Evolutionary conservation across 2,329 filamentous ascomycete species (phyloP), one percentile per base, ranked within the genome.

Genomic region (Emericellopsis cladophorae): DNA sequence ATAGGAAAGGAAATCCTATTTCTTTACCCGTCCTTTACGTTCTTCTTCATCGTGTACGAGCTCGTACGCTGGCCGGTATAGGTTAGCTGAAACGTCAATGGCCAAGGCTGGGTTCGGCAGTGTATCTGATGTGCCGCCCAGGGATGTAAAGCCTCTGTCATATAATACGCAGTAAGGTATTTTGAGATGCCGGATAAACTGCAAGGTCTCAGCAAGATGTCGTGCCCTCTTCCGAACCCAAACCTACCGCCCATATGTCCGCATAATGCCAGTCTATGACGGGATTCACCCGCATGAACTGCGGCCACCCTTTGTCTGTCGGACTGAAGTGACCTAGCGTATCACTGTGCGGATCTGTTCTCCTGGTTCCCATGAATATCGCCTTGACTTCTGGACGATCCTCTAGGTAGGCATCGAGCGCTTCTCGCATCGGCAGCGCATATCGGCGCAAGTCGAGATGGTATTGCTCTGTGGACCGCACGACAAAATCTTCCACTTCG

Each of bases 201-300:
- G n/a, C 4, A 11, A 16, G 9, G 15, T 23, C 22, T 43, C 26
- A 37, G 36, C 36, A 21, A 18, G 2, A 16, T 26, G 36, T 12
- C 7, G n/a, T 15, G 29, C 4, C 10, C 7, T 29, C 40, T 34
- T 23, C 21, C 14, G 29, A 12, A 15, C 2, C 15, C n/a, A 42
- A 54, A 70, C 85, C 68, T 55, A 93, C 88, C 15, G 80, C 77
- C 92, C 92, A 96, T 41, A 96, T 90, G 59, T 96, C 90, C 10
- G 78, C 56, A 45, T 47, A 95, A 58, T 92, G 86, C 92, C 92
- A 98, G 61, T 98, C 92, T 54, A 98, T 89, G 9, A 98, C 84
- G 0, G 92, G 90, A 60, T 98, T 88, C 45, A 96, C 72, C 44
- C 92, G 77, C 80, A 96, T 89, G 54, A 96, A 95, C 35, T 71